Conservation (phyloP, 2,329 filamentous ascomycete genomes). For the Ilyonectria sp. region DNA sequence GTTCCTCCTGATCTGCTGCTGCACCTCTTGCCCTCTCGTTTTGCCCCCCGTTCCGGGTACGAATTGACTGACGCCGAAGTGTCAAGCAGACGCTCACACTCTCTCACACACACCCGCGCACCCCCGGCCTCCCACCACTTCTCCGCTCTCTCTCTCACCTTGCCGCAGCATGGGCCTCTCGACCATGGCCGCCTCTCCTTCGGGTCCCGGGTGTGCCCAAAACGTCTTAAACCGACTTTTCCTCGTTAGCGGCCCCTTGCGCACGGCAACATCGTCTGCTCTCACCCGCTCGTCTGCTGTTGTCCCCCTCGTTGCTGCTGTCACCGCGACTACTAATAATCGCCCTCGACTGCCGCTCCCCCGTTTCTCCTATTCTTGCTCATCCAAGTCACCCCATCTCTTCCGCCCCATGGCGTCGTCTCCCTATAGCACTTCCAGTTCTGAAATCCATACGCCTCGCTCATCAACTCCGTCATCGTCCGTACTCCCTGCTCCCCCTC, state of each 20-base stretch:
- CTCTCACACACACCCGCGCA: constrained; percentile 25
- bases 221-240: constrained; percentile 54
- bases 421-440: constrained; percentile 63
- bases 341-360: constrained; percentile 47
- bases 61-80: constrained; percentile 28
- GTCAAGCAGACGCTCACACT: constrained; percentile 27
- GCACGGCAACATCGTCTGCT: constrained; percentile 47
- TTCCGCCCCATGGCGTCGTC: constrained; percentile 48
- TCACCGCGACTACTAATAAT: constrained; percentile 50
- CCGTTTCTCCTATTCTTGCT: constrained; percentile 45
- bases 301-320: constrained; percentile 39
- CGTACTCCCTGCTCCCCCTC: constrained; percentile 63
- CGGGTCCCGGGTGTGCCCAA: constrained; percentile 48
- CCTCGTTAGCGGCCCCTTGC: constrained; percentile 51
- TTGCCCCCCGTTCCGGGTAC: constrained; percentile 16
- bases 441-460: constrained; percentile 69
- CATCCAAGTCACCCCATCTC: constrained; percentile 45
- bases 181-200: constrained; percentile 47
- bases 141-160: constrained; percentile 37
- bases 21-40: not conserved
- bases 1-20: constrained; percentile 24
- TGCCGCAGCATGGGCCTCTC: constrained; percentile 44
- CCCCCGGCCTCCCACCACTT: constrained; percentile 41
- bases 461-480: constrained; percentile 67
- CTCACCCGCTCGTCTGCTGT: constrained; percentile 36